These are phyloP conservation scores for Puccinellia tenuiflora DNA, from an alignment of 176 grass and related monocot genomes.

Conservation along the genomic window DNA sequence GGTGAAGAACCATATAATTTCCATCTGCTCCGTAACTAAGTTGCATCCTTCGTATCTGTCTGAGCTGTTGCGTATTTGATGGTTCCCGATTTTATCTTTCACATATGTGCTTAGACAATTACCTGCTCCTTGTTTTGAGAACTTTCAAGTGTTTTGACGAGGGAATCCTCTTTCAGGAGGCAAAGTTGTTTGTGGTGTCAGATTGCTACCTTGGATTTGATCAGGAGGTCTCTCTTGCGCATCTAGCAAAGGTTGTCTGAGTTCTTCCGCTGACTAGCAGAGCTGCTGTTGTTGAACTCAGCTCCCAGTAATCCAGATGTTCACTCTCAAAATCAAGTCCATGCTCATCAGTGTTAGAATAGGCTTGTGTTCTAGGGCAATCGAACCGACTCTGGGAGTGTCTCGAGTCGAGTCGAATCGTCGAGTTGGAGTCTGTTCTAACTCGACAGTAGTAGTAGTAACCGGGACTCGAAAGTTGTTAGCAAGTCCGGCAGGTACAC, in stretches of 20 bases:
- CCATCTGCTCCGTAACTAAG: background rate
- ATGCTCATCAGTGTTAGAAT: background rate
- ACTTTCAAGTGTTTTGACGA: slow-evolving; percentile 24
- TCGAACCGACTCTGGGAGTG: too few species aligned
- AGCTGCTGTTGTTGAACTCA: background rate
- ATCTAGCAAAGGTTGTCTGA: slow-evolving; percentile 35
- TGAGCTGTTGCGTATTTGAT: background rate
- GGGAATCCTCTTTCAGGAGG: slow-evolving; percentile 53
- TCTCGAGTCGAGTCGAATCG: too few species aligned
- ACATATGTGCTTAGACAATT: background rate
- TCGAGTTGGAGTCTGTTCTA: too few species aligned
- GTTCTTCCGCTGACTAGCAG: background rate
- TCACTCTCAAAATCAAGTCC: background rate
- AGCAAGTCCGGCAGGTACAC: too few species aligned
- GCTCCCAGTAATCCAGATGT: background rate
- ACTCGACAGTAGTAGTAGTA: too few species aligned
- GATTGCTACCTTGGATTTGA: slow-evolving; percentile 94
- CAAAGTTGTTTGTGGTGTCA: slow-evolving; percentile 74
- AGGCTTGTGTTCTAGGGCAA: too few species aligned
- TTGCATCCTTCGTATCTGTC: background rate
- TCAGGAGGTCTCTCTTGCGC: slow-evolving; percentile 51
- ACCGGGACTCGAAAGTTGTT: too few species aligned
- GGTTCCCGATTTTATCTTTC: background rate
- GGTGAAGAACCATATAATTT: background rate
- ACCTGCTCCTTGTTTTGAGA: background rate